Evolutionary conservation across 139 green algal species (phyloP).

Genomic region (Diplosphaera chodatii): DNA sequence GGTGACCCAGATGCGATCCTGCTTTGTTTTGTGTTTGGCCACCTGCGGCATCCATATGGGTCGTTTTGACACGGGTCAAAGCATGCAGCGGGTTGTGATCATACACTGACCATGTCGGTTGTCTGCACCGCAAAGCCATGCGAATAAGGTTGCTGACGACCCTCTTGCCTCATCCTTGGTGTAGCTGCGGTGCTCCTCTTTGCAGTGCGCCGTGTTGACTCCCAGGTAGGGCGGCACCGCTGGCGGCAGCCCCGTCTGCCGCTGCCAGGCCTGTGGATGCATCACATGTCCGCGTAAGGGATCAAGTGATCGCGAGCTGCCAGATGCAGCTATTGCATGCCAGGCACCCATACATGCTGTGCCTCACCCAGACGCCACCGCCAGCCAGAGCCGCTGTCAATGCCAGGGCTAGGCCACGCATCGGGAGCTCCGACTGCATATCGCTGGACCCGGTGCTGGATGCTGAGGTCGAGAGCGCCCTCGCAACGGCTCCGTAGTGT

Average conservation of each 20-base stretch:
- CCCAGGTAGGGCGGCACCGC: neutral
- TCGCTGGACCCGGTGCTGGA: neutral
- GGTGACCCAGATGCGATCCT: conserved; percentile 78
- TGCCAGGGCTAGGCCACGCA: neutral
- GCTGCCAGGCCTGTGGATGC: neutral
- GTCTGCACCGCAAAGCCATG: too few relatives aligned
- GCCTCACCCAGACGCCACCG: neutral
- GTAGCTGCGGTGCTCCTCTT: neutral
- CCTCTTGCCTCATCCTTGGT: neutral
- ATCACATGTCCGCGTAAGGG: too few relatives aligned
- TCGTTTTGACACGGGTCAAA: too few relatives aligned
- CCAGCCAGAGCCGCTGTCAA: neutral
- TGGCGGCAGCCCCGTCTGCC: neutral
- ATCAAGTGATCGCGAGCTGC: too few relatives aligned
- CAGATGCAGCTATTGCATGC: too few relatives aligned
- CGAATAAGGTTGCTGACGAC: neutral
- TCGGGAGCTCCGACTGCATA: neutral
- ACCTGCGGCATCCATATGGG: conserved; percentile 40
- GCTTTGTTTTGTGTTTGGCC: conserved; percentile 55
- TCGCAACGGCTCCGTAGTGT: too few relatives aligned
- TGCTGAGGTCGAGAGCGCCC: too few relatives aligned
- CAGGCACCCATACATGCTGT: too few relatives aligned
- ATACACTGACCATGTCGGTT: too few relatives aligned
- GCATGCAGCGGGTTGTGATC: too few relatives aligned
- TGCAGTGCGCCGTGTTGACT: neutral